These are phyloP conservation scores for Debaryomyces singareniensis DNA, from an alignment of 1,139 yeast genomes.

Conservation along the genomic window DNA sequence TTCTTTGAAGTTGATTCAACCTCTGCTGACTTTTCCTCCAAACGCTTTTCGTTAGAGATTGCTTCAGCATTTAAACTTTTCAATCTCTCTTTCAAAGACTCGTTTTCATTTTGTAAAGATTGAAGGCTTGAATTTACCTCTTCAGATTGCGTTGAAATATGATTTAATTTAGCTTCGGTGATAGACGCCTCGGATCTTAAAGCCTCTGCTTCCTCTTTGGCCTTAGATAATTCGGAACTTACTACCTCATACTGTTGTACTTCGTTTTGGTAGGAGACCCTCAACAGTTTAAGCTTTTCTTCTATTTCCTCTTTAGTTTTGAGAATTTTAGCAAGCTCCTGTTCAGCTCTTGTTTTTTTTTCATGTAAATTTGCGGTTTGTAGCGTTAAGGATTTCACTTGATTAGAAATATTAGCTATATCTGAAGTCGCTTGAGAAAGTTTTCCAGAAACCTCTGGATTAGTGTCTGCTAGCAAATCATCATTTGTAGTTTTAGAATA, in stretches of 20 bases:
- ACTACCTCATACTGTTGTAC: slow-evolving; percentile 69
- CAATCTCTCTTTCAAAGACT: slow-evolving; percentile 59
- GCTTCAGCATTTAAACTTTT: slow-evolving; percentile 64
- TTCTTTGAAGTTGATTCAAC: slow-evolving; percentile 57
- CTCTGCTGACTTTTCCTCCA: slow-evolving; percentile 46
- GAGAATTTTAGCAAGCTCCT: slow-evolving; percentile 62
- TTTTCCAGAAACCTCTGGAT: slow-evolving; percentile 53
- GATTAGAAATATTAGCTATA: slow-evolving; percentile 80
- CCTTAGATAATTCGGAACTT: slow-evolving; percentile 50
- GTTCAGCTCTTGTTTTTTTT: slow-evolving; percentile 68
- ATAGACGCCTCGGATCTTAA: slow-evolving; percentile 71
- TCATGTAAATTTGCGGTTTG: slow-evolving; percentile 70
- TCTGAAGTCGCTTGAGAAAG: slow-evolving; percentile 78
- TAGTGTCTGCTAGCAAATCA: slow-evolving; percentile 51
- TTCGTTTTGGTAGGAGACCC: slow-evolving; percentile 72
- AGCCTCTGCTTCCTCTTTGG: slow-evolving; percentile 65
- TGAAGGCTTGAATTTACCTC: slow-evolving; percentile 56
- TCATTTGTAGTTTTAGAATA: slow-evolving; percentile 18
- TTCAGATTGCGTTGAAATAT: slow-evolving; percentile 62
- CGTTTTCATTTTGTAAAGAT: slow-evolving; percentile 61
- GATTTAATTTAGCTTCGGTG: slow-evolving; percentile 75
- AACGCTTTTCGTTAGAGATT: slow-evolving; percentile 49
- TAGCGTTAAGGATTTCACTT: slow-evolving; percentile 67
- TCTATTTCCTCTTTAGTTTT: slow-evolving; percentile 68
- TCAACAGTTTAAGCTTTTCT: slow-evolving; percentile 56